Conservation (phyloP, 2,329 filamentous ascomycete species). For the Aspergillus sp. region DNA sequence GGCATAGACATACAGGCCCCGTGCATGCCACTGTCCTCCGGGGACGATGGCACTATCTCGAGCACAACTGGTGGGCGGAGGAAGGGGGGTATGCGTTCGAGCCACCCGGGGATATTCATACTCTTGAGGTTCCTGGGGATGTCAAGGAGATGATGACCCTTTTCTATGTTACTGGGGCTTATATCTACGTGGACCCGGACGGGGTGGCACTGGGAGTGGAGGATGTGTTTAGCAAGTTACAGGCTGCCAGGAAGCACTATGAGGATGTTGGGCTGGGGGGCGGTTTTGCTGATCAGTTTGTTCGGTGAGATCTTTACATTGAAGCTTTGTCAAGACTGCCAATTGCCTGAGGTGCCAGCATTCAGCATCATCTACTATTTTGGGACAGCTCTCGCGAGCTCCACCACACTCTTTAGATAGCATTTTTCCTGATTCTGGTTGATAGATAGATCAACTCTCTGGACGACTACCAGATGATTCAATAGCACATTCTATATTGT, state of each 20-base stretch:
- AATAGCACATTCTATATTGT: background rate
- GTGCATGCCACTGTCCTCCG: constrained; percentile 27
- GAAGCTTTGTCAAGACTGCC: no score
- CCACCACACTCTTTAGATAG: background rate
- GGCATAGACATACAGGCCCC: constrained; percentile 21
- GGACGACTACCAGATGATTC: background rate
- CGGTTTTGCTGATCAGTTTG: no score
- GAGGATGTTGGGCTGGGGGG: constrained; percentile 18
- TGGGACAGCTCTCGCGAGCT: background rate
- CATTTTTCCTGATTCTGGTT: background rate
- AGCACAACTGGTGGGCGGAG: constrained; percentile 14
- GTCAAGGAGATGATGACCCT: no score
- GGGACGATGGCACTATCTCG: constrained; percentile 32
- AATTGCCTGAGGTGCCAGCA: background rate
- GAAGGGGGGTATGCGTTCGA: no score
- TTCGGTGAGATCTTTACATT: no score
- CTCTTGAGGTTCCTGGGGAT: no score
- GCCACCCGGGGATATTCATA: no score
- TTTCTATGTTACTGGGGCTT: constrained; percentile 2
- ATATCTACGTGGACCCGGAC: constrained; percentile 29
- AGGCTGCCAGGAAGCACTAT: constrained; percentile 25
- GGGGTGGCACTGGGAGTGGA: constrained; percentile 25
- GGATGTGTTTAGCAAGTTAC: constrained; percentile 30
- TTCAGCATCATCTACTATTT: no score
- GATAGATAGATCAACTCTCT: background rate